Evolutionary conservation across 2,329 filamentous ascomycete genomes (phyloP).

Genomic region (Samsoniella hepiali): DNA sequence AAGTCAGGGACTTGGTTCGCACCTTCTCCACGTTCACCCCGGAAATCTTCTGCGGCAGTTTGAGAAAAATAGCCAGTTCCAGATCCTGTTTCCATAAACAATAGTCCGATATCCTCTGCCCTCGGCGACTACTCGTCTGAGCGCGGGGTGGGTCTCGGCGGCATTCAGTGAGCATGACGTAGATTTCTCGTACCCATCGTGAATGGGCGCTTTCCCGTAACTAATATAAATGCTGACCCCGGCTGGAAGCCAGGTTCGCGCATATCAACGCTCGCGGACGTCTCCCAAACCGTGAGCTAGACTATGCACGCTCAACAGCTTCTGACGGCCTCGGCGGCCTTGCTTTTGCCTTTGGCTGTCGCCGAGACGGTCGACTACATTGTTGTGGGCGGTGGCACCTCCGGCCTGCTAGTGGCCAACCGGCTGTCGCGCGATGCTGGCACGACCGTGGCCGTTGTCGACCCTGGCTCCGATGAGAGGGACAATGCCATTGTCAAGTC

Average conservation of each 20-base stretch:
- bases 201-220: too few relatives aligned
- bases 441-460: constrained; percentile 35
- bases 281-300: neutral
- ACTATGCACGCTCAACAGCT: neutral
- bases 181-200: neutral
- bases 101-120: too few relatives aligned
- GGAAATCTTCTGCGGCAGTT: too few relatives aligned
- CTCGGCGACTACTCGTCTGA: neutral
- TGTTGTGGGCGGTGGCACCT: constrained; percentile 60
- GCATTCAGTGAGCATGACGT: constrained; percentile 7
- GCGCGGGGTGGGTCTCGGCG: constrained; percentile 2
- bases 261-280: neutral
- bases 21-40: too few relatives aligned
- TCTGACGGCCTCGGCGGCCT: neutral
- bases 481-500: constrained; percentile 34
- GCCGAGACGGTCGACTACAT: constrained; percentile 51
- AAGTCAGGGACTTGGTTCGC: too few relatives aligned
- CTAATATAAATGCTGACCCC: too few relatives aligned
- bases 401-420: constrained; percentile 58
- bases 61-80: too few relatives aligned
- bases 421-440: constrained; percentile 27
- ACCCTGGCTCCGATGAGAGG: constrained; percentile 36
- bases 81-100: too few relatives aligned
- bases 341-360: neutral
- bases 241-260: neutral